Evolutionary conservation across 306 rosid genomes (phyloP).

Genomic region (Pterocarpus santalinus): DNA sequence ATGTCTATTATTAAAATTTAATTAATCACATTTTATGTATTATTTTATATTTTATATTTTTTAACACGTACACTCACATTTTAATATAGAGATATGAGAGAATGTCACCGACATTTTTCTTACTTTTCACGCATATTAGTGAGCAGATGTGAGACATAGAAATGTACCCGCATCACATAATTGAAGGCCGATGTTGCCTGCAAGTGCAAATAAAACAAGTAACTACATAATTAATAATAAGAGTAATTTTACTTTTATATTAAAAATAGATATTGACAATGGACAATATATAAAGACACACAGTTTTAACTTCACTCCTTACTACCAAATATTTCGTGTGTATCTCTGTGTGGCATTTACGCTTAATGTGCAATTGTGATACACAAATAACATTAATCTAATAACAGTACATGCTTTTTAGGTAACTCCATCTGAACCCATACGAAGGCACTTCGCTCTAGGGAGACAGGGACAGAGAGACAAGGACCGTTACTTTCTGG

Average conservation of each 20-base stretch:
- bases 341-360: too few species aligned
- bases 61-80: too few species aligned
- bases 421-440: too few species aligned
- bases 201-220: neutral
- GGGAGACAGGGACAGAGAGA: neutral
- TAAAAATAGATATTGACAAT: too few species aligned
- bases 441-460: neutral
- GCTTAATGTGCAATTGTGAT: too few species aligned
- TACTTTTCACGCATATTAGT: neutral
- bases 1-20: neutral
- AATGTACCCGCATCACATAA: too few species aligned
- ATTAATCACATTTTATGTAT: neutral
- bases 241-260: neutral
- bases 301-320: too few species aligned
- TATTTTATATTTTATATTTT: too few species aligned
- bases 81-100: neutral
- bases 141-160: neutral
- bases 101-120: neutral
- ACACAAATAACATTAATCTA: too few species aligned
- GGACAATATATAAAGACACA: too few species aligned
- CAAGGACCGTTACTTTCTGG: conserved; percentile 57
- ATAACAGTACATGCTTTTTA: too few species aligned
- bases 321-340: too few species aligned
- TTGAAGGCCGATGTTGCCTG: neutral
- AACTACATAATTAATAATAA: neutral